phyloP scores from a whole-genome alignment of 805 yeast genomes.

The Monosporozyma unispora region DNA sequence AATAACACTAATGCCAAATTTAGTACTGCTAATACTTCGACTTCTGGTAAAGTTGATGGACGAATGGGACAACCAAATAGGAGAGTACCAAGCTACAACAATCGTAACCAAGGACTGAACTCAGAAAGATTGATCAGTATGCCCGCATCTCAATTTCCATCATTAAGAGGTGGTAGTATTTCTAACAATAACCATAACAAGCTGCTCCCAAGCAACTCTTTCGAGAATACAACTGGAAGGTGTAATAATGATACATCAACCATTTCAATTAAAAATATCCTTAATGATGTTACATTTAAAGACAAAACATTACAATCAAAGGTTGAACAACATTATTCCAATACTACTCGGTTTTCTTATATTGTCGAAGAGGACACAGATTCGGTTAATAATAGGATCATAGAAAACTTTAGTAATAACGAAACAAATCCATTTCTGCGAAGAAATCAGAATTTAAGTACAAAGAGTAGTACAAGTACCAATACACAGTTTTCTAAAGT shows the following conservation, averaged over 20 bases:
- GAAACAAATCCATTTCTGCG: background rate
- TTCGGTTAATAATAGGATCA: background rate
- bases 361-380: slow-evolving; percentile 25
- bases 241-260: background rate
- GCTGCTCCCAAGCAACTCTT: background rate
- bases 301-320: slow-evolving; percentile 14
- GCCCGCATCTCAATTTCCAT: slow-evolving; percentile 30
- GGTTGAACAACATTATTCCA: slow-evolving; percentile 25
- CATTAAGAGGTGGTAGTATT: slow-evolving; percentile 11
- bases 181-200: background rate
- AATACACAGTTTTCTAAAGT: slow-evolving; percentile 9
- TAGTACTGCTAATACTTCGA: background rate
- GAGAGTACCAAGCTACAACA: background rate
- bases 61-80: slow-evolving; percentile 5
- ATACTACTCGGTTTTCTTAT: slow-evolving; percentile 25
- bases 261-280: slow-evolving; percentile 2
- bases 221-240: background rate
- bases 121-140: slow-evolving; percentile 12
- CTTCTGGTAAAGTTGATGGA: background rate
- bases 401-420: background rate
- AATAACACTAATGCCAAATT: background rate
- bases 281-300: slow-evolving; percentile 8
- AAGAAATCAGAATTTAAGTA: slow-evolving; percentile 3
- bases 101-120: background rate
- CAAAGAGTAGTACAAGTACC: slow-evolving; percentile 9